Conservation (phyloP, 1,284 basidiomycete species). For the Fomitopsis palustris region DNA sequence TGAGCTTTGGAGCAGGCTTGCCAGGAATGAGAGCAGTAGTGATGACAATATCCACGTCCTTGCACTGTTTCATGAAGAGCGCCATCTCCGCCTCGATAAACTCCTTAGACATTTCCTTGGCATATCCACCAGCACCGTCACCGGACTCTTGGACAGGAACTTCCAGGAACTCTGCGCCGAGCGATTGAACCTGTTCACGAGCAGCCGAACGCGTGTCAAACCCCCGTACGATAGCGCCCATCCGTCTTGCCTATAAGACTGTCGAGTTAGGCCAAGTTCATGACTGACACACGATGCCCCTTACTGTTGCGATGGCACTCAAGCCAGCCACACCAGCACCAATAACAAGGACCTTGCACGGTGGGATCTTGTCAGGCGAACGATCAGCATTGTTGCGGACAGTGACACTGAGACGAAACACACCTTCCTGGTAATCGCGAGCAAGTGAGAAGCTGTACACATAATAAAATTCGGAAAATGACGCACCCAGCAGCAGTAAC, state of each 20-base stretch:
- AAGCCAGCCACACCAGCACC: conserved; percentile 85
- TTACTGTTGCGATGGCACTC: conserved; percentile 78
- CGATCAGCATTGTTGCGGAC: not conserved
- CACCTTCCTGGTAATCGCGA: conserved; percentile 16
- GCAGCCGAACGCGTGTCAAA: conserved; percentile 83
- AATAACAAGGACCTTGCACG: conserved; percentile 82
- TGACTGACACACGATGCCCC: conserved; percentile 13
- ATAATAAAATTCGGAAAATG: not conserved
- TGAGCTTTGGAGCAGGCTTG: conserved; percentile 78
- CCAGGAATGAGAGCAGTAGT: conserved; percentile 85
- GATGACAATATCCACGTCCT: conserved; percentile 83
- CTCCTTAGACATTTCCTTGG: conserved; percentile 89
- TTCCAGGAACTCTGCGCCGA: conserved; percentile 84
- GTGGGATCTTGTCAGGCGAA: conserved; percentile 59
- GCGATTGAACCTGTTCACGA: conserved; percentile 82
- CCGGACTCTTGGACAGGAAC: conserved; percentile 77
- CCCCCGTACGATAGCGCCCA: conserved; percentile 82
- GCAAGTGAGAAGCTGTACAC: not conserved
- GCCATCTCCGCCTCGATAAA: conserved; percentile 88
- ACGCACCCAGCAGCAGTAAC: conserved; percentile 82
- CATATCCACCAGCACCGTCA: conserved; percentile 77
- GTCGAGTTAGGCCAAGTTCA: not conserved
- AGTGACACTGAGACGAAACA: not conserved
- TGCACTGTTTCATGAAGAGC: conserved; percentile 80
- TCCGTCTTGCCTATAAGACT: conserved; percentile 58